phyloP scores from a whole-genome alignment of 1,284 basidiomycete genomes.

The Naganishia albida region DNA sequence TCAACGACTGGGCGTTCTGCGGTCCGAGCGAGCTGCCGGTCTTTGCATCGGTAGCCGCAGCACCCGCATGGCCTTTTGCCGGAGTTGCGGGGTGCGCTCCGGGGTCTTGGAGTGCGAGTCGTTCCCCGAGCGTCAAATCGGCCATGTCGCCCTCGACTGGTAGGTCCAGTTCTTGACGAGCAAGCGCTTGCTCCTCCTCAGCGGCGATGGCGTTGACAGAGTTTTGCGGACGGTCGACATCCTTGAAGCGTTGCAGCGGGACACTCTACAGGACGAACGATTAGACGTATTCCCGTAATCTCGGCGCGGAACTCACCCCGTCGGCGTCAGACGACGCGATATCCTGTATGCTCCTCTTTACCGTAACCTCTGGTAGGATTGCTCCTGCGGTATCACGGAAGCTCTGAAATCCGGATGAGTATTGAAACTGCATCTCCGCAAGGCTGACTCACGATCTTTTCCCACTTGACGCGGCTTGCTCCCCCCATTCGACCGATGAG shows the following conservation, averaged over 20 bases:
- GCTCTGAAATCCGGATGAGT: slow-evolving; percentile 51
- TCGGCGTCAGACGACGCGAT: slow-evolving; percentile 45
- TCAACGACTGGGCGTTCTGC: slow-evolving; percentile 82
- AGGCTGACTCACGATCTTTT: slow-evolving; percentile 61
- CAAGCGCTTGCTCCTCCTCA: slow-evolving; percentile 47
- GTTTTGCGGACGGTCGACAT: slow-evolving; percentile 43
- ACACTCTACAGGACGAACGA: slow-evolving; percentile 25
- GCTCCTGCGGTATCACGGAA: slow-evolving; percentile 63
- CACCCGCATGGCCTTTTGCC: slow-evolving; percentile 43
- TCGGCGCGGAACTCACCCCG: slow-evolving; percentile 40
- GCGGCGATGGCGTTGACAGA: slow-evolving; percentile 35
- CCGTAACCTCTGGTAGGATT: slow-evolving; percentile 61
- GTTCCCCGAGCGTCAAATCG: slow-evolving; percentile 84
- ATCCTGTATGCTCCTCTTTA: slow-evolving; percentile 58
- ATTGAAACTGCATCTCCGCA: slow-evolving; percentile 16
- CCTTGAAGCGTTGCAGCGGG: slow-evolving; percentile 49
- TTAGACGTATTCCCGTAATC: not conserved
- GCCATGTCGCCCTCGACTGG: slow-evolving; percentile 76
- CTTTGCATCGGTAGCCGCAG: slow-evolving; percentile 32
- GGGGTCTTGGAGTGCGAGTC: slow-evolving; percentile 60
- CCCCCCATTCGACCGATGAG: slow-evolving; percentile 65
- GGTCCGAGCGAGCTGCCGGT: slow-evolving; percentile 50
- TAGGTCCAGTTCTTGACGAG: slow-evolving; percentile 49
- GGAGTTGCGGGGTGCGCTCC: slow-evolving; percentile 58
- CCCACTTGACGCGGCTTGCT: slow-evolving; percentile 69